phyloP scores from a whole-genome alignment of 2,329 filamentous ascomycete genomes.

The Ceratocystis lukuohia region DNA sequence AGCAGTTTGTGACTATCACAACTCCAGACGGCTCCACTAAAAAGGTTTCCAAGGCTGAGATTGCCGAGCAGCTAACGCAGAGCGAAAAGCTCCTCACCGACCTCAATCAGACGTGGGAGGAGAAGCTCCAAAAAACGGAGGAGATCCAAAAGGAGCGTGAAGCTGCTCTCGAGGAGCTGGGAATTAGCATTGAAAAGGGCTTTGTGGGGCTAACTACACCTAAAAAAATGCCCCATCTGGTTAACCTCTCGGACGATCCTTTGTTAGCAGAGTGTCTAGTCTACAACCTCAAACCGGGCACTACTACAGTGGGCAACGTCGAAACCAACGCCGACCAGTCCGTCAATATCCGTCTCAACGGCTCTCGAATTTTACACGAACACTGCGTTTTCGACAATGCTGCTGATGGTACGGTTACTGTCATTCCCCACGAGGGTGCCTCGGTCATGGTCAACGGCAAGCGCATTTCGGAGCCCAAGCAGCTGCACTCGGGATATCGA shows the following conservation, averaged over 20 bases:
- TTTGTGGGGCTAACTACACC: constrained; percentile 90
- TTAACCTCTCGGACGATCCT: constrained; percentile 92
- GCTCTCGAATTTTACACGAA: constrained; percentile 78
- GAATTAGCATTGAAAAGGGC: constrained; percentile 97
- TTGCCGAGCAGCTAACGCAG: constrained; percentile 88
- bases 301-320: constrained; percentile 86
- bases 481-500: constrained; percentile 80
- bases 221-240: constrained; percentile 98
- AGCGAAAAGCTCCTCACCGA: constrained; percentile 93
- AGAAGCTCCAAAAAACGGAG: constrained; percentile 89
- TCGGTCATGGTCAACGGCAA: constrained; percentile 97
- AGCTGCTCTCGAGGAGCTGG: constrained; percentile 84
- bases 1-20: constrained; percentile 93
- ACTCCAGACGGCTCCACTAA: constrained; percentile 73
- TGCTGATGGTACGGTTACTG: constrained; percentile 77
- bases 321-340: constrained; percentile 62
- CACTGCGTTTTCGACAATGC: constrained; percentile 89
- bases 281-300: constrained; percentile 94
- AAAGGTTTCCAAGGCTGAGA: constrained; percentile 96
- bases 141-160: constrained; percentile 96
- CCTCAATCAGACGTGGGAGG: constrained; percentile 96
- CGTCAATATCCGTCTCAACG: constrained; percentile 85
- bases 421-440: constrained; percentile 79
- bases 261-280: constrained; percentile 89
- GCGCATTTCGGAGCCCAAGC: constrained; percentile 70